Evolutionary conservation across 2,329 filamentous ascomycete genomes (phyloP), one percentile per base, ranked within the genome.

Genomic region (Drechslerella stenobrocha): DNA sequence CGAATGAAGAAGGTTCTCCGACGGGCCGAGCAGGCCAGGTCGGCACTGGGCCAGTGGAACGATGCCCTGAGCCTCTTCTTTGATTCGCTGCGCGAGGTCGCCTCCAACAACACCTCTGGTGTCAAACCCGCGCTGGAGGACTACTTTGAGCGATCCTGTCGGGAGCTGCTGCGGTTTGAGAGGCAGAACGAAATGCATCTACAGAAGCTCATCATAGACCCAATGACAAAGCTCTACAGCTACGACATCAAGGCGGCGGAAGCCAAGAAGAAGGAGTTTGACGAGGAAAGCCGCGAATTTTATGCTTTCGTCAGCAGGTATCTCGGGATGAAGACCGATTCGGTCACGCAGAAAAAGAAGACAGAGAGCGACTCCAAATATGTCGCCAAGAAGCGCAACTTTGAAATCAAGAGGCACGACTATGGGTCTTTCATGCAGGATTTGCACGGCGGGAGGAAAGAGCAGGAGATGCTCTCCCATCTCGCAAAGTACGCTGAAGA

Each of bases 361-460:
- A 88, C 84, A 37, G 90, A 96, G 73, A 96, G 90, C 73, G 93
- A 98, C 76, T 88, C 89, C 28, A 98, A 98, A 75, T 98, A 97
- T 75, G 92, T 97, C 76, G 85, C 83, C 45, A 97, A 97, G 79
- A 84, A 91, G 71, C 86, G 89, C 44, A 96, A 90, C 72, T 98
- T 98, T 74, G 93, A 98, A 79, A 82, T 98, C 60, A 96, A 95
- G 79, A 87, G 95, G 7, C 98, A 98, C 74, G 95, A 98, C 77
- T 98, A 98, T 76, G 97, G 92, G 2, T 96, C 90, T 11, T 98
- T 97, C 75, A 95, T 98, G 89, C 92, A 97, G 74, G 93, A 98
- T 79, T 81, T 98, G n/a, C 93, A 97, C 70, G 93, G 93, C 26
- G 93, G 93, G n/a, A 87, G 93, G 70, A 98, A 97, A 76, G 93